Evolutionary conservation across 2,329 filamentous ascomycete species (phyloP), one percentile per base, ranked within the genome.

Genomic region (Trichoderma semiorbis): DNA sequence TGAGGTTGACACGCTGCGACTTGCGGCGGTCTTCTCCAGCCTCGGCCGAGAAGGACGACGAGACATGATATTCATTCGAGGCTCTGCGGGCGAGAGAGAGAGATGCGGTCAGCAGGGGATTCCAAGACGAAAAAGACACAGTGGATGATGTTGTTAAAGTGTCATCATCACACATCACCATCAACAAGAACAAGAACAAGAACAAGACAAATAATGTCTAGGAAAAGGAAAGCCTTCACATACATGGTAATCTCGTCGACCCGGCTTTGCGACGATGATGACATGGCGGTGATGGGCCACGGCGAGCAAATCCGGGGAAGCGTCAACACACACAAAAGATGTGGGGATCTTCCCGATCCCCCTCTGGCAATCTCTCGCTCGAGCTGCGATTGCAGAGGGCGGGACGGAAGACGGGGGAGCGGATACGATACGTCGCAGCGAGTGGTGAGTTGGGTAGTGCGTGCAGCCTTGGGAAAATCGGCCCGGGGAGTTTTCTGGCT

Each of bases 1-100:
- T 84, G 53, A 86, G 81, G 69, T 85, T 83, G 60, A 84, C 77
- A 55, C 78, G 77, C n/a, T 78, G 77, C 34, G 80, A 76, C 30
- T 78, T 76, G 26, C 75, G 73, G 61, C 76, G 78, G 26, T 55
- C 63, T 21, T 55, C 63, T 21, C 80, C 83, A 72, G 81, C 80
- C 74, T 85, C 82, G 50, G 79, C 77, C 39, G 78, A 79, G 39
- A 78, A 76, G 66, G 78, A 78, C 21, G 78, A 76, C 65, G 79
- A 77, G 21, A 75, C 74, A 43, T 78, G 77, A 55, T 78, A 75
- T 43, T 78, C 75, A 55, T 76, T 75, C 21, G 74, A 77, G 69
- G 72, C 74, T 63, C 76, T 79, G 30, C 24, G 53, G 39, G 36
- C 43, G 43, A 74, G 57, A 7, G 28, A 28, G 16, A 47, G 34